Conservation (phyloP, 352 stramenopile species). For the Blastocystis hominis region DNA sequence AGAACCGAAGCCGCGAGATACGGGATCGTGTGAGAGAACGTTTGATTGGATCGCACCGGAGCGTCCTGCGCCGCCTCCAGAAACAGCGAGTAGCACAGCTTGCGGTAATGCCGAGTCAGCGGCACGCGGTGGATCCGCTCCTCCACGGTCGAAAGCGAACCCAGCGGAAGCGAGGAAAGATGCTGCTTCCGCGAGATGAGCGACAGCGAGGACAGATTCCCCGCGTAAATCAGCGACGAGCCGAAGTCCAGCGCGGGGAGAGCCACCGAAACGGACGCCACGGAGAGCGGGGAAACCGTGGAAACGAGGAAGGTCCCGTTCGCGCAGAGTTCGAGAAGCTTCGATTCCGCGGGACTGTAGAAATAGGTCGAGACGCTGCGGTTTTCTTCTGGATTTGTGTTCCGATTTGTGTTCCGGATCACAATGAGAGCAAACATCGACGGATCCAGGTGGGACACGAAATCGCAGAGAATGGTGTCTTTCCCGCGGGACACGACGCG, state of each 20-base stretch:
- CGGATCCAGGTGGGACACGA: neutral
- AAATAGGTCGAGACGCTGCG: neutral
- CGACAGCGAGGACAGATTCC: neutral
- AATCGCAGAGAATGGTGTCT: neutral
- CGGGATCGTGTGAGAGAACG: neutral
- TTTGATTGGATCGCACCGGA: neutral
- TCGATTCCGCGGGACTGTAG: neutral
- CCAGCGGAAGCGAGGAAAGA: neutral
- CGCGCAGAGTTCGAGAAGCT: neutral
- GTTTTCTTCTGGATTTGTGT: too few species aligned
- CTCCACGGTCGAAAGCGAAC: neutral
- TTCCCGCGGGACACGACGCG: neutral
- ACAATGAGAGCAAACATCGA: neutral
- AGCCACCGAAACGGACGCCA: neutral
- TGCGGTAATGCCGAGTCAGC: neutral
- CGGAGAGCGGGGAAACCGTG: neutral
- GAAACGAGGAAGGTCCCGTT: neutral
- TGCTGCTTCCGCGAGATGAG: neutral
- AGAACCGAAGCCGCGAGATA: neutral
- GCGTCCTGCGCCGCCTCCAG: neutral
- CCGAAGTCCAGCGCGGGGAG: neutral
- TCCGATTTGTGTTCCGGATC: neutral
- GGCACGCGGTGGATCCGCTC: neutral
- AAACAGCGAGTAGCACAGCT: neutral
- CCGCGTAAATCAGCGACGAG: neutral